These are phyloP conservation scores for Phytopythium chamaehyphon DNA, from an alignment of 352 stramenopile species.

Conservation along the genomic window DNA sequence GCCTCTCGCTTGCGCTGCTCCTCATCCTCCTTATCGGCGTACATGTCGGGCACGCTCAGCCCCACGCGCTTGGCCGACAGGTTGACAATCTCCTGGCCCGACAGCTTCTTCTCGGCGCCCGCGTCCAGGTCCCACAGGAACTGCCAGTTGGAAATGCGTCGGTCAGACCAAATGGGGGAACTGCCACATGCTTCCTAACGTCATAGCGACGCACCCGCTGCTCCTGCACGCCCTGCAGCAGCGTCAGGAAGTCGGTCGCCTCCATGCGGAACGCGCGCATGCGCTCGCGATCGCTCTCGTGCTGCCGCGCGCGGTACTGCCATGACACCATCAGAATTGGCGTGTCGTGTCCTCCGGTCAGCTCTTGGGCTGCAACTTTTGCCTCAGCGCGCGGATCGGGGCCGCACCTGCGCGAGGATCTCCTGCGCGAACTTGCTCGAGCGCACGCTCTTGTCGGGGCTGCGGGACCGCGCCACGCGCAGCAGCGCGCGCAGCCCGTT, in stretches of 20 bases:
- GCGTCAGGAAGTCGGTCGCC: conserved; percentile 63
- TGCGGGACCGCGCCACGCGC: conserved; percentile 57
- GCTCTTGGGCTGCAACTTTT: no score
- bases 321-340: conserved; percentile 6
- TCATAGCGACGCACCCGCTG: conserved; percentile 46
- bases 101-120: conserved; percentile 62
- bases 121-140: conserved; percentile 71
- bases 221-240: conserved; percentile 66
- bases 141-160: conserved; percentile 30
- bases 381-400: no score
- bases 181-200: no score
- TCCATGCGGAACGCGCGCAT: conserved; percentile 72
- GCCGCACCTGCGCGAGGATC: conserved; percentile 59
- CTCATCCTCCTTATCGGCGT: conserved; percentile 36
- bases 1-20: conserved; percentile 37
- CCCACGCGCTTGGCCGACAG: conserved; percentile 71
- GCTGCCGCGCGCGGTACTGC: conserved; percentile 67
- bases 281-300: conserved; percentile 67
- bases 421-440: conserved; percentile 71
- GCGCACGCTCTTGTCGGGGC: conserved; percentile 35
- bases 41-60: conserved; percentile 73
- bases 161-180: conserved; percentile 7
- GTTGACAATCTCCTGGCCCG: conserved; percentile 69
- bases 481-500: conserved; percentile 75
- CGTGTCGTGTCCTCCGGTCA: no score